A percentile compares a stretch with the other conserved stretches of the same genome.
Conservation (phyloP, 2,329 filamentous ascomycete species). For the Monosporascus cannonballus region DNA sequence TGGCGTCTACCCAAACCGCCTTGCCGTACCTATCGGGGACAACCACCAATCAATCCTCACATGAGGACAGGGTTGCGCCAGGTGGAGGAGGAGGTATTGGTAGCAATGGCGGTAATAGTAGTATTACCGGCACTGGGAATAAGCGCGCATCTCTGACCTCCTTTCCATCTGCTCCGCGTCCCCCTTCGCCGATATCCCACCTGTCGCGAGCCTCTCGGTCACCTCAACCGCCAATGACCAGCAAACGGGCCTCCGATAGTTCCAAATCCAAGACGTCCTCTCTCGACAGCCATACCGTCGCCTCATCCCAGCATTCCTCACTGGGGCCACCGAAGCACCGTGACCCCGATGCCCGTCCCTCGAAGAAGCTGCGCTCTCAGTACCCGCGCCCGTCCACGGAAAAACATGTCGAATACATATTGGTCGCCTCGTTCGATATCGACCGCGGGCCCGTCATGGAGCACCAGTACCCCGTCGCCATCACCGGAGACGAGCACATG, state of each 20-base stretch:
- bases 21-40: slow-evolving; percentile 37
- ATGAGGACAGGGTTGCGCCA: background rate
- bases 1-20: slow-evolving; percentile 35
- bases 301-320: slow-evolving; percentile 55
- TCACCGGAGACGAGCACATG: slow-evolving; percentile 97
- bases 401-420: slow-evolving; percentile 97
- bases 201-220: slow-evolving; percentile 48
- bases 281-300: slow-evolving; percentile 38
- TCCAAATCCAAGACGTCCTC: slow-evolving; percentile 56
- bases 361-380: slow-evolving; percentile 61
- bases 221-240: slow-evolving; percentile 44
- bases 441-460: slow-evolving; percentile 97
- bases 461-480: slow-evolving; percentile 90
- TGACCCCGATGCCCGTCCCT: slow-evolving; percentile 44
- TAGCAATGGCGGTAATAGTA: slow-evolving; percentile 13
- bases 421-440: slow-evolving; percentile 96
- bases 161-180: slow-evolving; percentile 53
- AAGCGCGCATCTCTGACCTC: slow-evolving; percentile 57
- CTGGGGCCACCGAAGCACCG: slow-evolving; percentile 46
- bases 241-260: slow-evolving; percentile 49
- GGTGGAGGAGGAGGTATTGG: background rate
- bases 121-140: slow-evolving; percentile 14
- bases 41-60: slow-evolving; percentile 29
- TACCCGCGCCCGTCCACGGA: slow-evolving; percentile 69
- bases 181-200: slow-evolving; percentile 52